Conservation (phyloP, 2,329 filamentous ascomycete genomes). For the Penicillium sp. region DNA sequence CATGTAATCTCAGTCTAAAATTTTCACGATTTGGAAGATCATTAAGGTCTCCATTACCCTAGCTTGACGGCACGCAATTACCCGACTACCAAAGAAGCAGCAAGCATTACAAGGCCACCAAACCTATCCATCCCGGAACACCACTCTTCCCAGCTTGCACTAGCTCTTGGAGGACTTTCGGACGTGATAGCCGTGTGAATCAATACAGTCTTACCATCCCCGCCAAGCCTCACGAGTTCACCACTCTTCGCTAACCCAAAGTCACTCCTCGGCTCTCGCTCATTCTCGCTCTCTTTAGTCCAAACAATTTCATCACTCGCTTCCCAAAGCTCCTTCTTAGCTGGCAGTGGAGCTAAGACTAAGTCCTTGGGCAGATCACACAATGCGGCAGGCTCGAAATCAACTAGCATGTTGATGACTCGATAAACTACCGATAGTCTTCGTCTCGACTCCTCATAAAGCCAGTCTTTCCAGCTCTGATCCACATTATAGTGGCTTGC, state of each 20-base stretch:
- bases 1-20: neutral
- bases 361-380: conserved; percentile 39
- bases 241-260: conserved; percentile 5
- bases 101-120: conserved; percentile 47
- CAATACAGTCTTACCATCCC: neutral
- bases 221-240: neutral
- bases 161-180: conserved; percentile 12
- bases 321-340: conserved; percentile 47
- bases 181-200: conserved; percentile 6
- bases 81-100: conserved; percentile 33
- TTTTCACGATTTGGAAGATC: neutral
- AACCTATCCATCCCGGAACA: conserved; percentile 48
- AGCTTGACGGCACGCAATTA: neutral
- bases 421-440: conserved; percentile 42
- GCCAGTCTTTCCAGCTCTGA: conserved; percentile 41
- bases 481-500: conserved; percentile 21
- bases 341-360: conserved; percentile 44
- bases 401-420: conserved; percentile 44
- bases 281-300: conserved; percentile 31
- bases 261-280: conserved; percentile 6
- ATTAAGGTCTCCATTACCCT: too few relatives aligned
- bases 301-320: conserved; percentile 37
- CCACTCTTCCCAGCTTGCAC: conserved; percentile 46
- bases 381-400: conserved; percentile 41
- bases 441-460: conserved; percentile 43